Evolutionary conservation across 805 yeast genomes (phyloP).

Genomic region (Metschnikowia baotianmanensis): DNA sequence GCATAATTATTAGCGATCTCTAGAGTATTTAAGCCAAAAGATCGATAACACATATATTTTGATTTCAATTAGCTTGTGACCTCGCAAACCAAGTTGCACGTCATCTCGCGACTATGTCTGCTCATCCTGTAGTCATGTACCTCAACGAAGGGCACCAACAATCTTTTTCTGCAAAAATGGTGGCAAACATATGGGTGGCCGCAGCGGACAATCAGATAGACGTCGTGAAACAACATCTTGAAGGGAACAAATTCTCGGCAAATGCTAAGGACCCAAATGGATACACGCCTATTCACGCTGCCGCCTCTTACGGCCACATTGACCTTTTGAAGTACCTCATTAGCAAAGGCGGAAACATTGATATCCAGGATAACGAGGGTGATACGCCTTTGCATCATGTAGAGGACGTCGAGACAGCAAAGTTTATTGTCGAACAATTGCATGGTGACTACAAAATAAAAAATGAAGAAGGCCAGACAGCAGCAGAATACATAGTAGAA

Average conservation of each 20-base stretch:
- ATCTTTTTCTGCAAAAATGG: slow-evolving; percentile 26
- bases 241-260: slow-evolving; percentile 52
- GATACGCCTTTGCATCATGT: slow-evolving; percentile 94
- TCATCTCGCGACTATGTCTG: slow-evolving; percentile 6
- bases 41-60: too few relatives aligned
- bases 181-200: slow-evolving; percentile 85
- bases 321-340: slow-evolving; percentile 62
- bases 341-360: slow-evolving; percentile 70
- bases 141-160: too few relatives aligned
- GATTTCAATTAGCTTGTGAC: neutral
- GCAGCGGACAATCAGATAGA: slow-evolving; percentile 78
- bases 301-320: slow-evolving; percentile 85
- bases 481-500: slow-evolving; percentile 72
- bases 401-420: slow-evolving; percentile 69
- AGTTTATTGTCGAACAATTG: slow-evolving; percentile 59
- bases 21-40: too few relatives aligned
- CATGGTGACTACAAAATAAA: slow-evolving; percentile 62
- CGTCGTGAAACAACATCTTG: slow-evolving; percentile 56
- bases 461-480: slow-evolving; percentile 74
- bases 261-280: slow-evolving; percentile 88
- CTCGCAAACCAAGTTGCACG: neutral
- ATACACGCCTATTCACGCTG: slow-evolving; percentile 96
- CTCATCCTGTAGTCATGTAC: slow-evolving; percentile 12
- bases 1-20: too few relatives aligned
- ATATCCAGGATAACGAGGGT: slow-evolving; percentile 82